A percentile compares a stretch with the other conserved stretches of the same genome.
These are phyloP conservation scores for Skeletonema grethae DNA, from an alignment of 108 stramenopile species.

Conservation along the genomic window DNA sequence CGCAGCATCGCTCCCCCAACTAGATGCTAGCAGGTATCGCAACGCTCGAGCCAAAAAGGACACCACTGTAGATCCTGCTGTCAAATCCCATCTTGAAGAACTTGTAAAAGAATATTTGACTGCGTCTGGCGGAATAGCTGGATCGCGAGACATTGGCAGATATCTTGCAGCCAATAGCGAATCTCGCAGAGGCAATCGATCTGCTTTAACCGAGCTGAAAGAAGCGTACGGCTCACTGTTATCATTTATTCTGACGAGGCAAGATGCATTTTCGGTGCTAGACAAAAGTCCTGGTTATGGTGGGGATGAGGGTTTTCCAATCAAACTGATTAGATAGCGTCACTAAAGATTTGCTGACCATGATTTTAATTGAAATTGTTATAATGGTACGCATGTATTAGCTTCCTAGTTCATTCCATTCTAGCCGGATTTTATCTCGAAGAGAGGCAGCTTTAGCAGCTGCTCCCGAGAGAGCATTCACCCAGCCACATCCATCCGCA, in stretches of 20 bases:
- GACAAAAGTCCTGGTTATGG: constrained; percentile 27
- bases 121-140: constrained; percentile 72
- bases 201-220: constrained; percentile 56
- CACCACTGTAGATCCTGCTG: constrained; percentile 22
- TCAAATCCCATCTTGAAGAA: constrained; percentile 49
- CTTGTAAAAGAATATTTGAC: constrained; percentile 65
- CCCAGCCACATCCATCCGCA: constrained; percentile 45
- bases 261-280: constrained; percentile 21
- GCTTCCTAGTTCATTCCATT: constrained; percentile 12
- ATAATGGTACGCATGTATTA: background rate
- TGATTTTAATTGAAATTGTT: background rate
- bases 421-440: constrained; percentile 7
- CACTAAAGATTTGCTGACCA: background rate
- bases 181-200: constrained; percentile 28
- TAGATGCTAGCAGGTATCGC: constrained; percentile 20
- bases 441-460: constrained; percentile 8
- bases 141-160: constrained; percentile 75
- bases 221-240: constrained; percentile 43
- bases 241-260: constrained; percentile 22
- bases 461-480: constrained; percentile 9
- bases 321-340: constrained; percentile 15
- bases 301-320: constrained; percentile 22
- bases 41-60: constrained; percentile 12
- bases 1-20: constrained; percentile 35
- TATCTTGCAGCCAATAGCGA: constrained; percentile 60